Base-by-base conservation (phyloP, 2,329 filamentous ascomycete genomes). In the Aureobasidium sp. region DNA sequence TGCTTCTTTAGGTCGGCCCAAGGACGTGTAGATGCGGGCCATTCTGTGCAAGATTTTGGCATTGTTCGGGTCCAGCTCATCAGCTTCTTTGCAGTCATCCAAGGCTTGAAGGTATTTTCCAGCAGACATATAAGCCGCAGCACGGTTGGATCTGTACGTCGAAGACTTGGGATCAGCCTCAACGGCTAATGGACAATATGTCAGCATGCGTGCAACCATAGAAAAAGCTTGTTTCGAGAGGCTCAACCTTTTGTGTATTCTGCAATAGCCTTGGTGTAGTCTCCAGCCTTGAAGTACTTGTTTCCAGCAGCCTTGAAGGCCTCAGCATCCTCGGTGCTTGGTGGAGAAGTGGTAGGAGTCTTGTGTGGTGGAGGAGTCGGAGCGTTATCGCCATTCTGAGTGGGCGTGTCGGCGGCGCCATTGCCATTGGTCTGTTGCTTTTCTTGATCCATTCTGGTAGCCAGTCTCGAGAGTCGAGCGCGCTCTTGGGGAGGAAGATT, bases 211-310 rank as follows among this genome's bases (percentile, higher is more conserved):
- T 36, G 45, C 25, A 27, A 34, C 8, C 68, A 67, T 27, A 62
- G 29, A 41, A 39, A 54, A 52, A 27, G 63, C 62, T 32, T 44
- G 16, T 16, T 27, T 39, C 44, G 15, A 34, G 53, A 44, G 54
- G 30, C 21, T 9, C 54, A 61, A 96, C 93, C 93, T 84, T 96
- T 96, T 68, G 89, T 90, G 75, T 97, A 99, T 75, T 97, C 91
- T 67, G 89, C 84, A 73, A 97, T 92, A 29, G 94, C 93, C 72
- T 89, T 88, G 64, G 81, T 78, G 74, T 93, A 99, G 71, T 97
- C 90, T 73, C 88, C 90, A 66, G 92, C 90, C 79, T 97, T 97
- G 83, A 97, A 99, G 72, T 90, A 93, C 71, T 94, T 94, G 79
- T 99, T 99, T 63, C 94, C 94, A 2, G 90, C 85, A 68, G 89